phyloP scores from a whole-genome alignment of 441 rosid species.

The Erodium trifolium region DNA sequence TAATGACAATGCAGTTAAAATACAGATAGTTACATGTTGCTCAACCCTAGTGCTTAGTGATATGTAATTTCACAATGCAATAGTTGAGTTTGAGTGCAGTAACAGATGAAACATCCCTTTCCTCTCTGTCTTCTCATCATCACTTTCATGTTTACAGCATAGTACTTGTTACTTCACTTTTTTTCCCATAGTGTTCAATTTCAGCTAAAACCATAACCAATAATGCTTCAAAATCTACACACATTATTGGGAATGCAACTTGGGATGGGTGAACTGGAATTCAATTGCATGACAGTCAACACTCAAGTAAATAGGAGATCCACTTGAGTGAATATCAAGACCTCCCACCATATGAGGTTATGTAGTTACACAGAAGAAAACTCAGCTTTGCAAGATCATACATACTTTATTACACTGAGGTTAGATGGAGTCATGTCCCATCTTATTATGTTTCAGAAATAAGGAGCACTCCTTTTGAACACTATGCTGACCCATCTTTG shows the following conservation, averaged over 20 bases:
- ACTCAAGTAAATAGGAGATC: neutral
- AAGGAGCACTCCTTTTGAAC: neutral
- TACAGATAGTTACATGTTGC: too few relatives aligned
- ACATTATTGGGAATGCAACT: neutral
- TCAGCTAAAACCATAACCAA: neutral
- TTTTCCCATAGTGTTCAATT: neutral
- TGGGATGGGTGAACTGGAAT: neutral
- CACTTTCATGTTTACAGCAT: neutral
- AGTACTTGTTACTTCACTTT: neutral
- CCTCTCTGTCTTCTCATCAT: neutral
- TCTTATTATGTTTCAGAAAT: neutral
- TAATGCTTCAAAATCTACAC: neutral
- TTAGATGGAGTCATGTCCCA: neutral
- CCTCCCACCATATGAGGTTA: too few relatives aligned
- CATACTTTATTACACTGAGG: neutral
- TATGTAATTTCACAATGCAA: neutral
- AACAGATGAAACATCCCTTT: constrained; percentile 1
- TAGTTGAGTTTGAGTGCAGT: neutral
- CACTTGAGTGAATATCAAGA: neutral
- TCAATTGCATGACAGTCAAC: neutral
- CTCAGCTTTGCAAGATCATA: neutral
- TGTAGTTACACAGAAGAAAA: neutral
- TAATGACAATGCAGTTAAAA: too few relatives aligned
- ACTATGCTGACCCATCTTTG: neutral
- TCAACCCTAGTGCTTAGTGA: too few relatives aligned